Percentiles rank a stretch among this genome's conserved stretches.
These are phyloP conservation scores for Ceratobasidium sp. DNA, from an alignment of 1,284 basidiomycete species.

Conservation along the genomic window DNA sequence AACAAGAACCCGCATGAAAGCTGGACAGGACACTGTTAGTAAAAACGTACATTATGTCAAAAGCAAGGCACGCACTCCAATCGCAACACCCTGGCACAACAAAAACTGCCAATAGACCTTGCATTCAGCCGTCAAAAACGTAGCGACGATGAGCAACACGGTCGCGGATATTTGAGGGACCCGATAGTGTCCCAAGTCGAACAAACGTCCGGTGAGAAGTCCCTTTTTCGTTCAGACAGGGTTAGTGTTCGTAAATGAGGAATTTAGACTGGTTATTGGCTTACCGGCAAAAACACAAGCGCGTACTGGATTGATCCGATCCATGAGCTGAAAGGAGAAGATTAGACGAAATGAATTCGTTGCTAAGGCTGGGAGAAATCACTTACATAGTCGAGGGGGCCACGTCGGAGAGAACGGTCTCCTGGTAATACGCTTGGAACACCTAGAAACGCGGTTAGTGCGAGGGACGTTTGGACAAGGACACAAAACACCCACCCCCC, in stretches of 20 bases:
- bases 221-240: slow-evolving; percentile 40
- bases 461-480: neutral
- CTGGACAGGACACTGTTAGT: neutral
- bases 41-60: neutral
- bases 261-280: slow-evolving; percentile 45
- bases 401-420: slow-evolving; percentile 52
- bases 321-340: slow-evolving; percentile 62
- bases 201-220: slow-evolving; percentile 62
- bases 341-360: neutral
- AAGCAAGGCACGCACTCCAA: slow-evolving; percentile 52
- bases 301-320: slow-evolving; percentile 71
- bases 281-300: slow-evolving; percentile 44
- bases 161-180: slow-evolving; percentile 57
- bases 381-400: slow-evolving; percentile 65
- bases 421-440: slow-evolving; percentile 63
- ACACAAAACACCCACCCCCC: slow-evolving; percentile 51
- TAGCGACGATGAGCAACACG: slow-evolving; percentile 56
- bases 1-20: slow-evolving; percentile 47
- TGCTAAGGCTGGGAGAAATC: slow-evolving; percentile 41
- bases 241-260: neutral
- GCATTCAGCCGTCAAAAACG: slow-evolving; percentile 64
- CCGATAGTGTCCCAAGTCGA: slow-evolving; percentile 65
- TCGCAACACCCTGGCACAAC: slow-evolving; percentile 61
- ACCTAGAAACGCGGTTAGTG: slow-evolving; percentile 49
- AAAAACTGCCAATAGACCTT: slow-evolving; percentile 66